Evolutionary conservation across 1,284 basidiomycete genomes (phyloP).

Genomic region (Ganoderma lingzhi): DNA sequence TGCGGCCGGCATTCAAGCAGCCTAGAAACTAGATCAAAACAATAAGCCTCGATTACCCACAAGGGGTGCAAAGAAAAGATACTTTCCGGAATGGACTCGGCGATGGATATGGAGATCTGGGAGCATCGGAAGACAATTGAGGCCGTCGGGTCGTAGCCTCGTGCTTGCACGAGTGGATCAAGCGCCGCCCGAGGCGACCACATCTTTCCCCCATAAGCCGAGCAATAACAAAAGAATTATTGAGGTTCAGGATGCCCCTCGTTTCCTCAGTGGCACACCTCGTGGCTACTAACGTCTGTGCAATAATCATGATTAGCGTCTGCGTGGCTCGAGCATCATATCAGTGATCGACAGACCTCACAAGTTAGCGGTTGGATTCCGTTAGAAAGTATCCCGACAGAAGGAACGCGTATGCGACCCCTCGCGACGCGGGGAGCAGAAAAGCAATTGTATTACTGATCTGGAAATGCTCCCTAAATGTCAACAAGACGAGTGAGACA

Average conservation of each 20-base stretch:
- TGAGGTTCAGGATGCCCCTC: not conserved
- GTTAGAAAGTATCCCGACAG: not conserved
- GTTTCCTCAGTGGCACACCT: conserved; percentile 15
- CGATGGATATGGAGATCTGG: conserved; percentile 19
- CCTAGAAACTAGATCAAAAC: not conserved
- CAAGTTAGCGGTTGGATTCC: conserved; percentile 8
- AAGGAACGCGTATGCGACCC: not conserved
- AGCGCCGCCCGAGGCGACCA: not conserved
- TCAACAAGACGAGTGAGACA: conserved; percentile 10
- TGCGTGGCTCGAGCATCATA: not conserved
- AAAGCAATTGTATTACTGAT: not conserved
- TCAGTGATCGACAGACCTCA: not conserved
- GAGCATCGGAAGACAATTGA: conserved; percentile 24
- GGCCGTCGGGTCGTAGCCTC: conserved; percentile 28
- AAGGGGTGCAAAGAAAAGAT: not conserved
- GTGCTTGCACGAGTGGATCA: conserved; percentile 15
- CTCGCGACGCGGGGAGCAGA: not conserved
- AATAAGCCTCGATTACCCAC: not conserved
- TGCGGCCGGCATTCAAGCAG: not conserved
- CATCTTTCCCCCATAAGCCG: not conserved
- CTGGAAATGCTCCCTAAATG: not conserved
- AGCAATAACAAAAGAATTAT: not conserved
- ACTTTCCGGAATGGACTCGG: not conserved
- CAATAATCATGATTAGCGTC: not conserved
- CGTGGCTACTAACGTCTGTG: not conserved